Percentiles rank a stretch among this genome's conserved stretches.
These are phyloP conservation scores for Madurella mycetomatis DNA, from an alignment of 2,329 filamentous ascomycete species.

Conservation along the genomic window DNA sequence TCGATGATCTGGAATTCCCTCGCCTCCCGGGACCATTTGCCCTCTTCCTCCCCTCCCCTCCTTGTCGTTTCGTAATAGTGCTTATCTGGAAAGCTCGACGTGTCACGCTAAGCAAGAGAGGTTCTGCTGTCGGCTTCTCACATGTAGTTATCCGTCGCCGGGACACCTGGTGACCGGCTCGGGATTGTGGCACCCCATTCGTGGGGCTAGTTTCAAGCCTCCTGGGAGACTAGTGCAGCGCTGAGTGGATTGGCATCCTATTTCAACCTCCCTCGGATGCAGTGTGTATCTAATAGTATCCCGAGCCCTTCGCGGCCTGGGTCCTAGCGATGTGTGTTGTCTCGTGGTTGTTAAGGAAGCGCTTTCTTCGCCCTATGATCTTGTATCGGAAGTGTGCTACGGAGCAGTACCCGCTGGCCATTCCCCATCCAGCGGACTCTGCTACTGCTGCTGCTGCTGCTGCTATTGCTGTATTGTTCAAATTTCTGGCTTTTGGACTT, in stretches of 20 bases:
- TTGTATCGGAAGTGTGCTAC: too few species aligned
- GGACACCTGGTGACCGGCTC: too few species aligned
- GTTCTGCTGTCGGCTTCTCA: background rate
- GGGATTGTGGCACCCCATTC: background rate
- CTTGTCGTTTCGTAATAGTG: too few species aligned
- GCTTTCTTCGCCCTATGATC: too few species aligned
- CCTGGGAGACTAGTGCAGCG: background rate
- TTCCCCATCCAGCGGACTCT: too few species aligned
- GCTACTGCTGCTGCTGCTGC: too few species aligned
- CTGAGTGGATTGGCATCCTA: background rate
- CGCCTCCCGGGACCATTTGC: background rate
- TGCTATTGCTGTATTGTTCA: too few species aligned
- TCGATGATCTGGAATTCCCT: background rate
- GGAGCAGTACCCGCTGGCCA: too few species aligned
- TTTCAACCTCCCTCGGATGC: background rate
- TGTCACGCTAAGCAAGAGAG: background rate
- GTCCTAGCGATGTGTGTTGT: too few species aligned
- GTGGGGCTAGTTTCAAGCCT: conserved; percentile 3
- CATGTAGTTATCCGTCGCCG: background rate
- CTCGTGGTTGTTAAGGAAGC: too few species aligned
- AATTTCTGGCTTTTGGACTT: too few species aligned
- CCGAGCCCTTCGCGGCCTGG: background rate
- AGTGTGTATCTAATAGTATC: background rate
- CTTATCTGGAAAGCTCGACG: background rate
- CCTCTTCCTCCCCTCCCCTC: background rate